These are phyloP conservation scores for Rosa multiflora DNA, from an alignment of 306 rosid genomes.

Conservation along the genomic window DNA sequence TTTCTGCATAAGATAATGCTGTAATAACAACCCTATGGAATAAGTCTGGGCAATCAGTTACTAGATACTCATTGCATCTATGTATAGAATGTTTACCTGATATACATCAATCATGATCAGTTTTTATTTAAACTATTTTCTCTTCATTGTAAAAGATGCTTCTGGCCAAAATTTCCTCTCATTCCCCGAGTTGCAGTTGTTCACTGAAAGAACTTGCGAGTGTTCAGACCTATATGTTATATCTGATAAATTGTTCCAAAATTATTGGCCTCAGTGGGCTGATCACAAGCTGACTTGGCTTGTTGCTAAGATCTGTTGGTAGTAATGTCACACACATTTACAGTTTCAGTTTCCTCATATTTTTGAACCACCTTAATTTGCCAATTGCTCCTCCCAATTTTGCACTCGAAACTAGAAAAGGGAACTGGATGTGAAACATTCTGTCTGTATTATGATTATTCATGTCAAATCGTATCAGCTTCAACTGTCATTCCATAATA, in stretches of 20 bases:
- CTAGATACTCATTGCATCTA: neutral
- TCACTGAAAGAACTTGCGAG: neutral
- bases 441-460: neutral
- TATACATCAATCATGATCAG: neutral
- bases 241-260: neutral
- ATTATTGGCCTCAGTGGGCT: neutral
- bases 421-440: neutral
- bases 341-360: neutral
- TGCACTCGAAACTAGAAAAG: neutral
- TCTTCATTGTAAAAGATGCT: neutral
- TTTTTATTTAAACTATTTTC: neutral
- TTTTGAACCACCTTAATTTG: neutral
- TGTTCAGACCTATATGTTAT: neutral
- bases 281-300: neutral
- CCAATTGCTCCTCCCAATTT: neutral
- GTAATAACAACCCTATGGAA: neutral
- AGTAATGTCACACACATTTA: slow-evolving; percentile 4
- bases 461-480: neutral
- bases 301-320: neutral
- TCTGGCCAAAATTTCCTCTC: neutral
- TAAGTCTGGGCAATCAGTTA: neutral
- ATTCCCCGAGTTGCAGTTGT: neutral
- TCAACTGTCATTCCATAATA: neutral
- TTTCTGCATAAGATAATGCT: neutral
- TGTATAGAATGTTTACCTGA: neutral